Evolutionary conservation across 371 early-diverging fungal species (phyloP).

Genomic region (Phascolomyces articulosus): DNA sequence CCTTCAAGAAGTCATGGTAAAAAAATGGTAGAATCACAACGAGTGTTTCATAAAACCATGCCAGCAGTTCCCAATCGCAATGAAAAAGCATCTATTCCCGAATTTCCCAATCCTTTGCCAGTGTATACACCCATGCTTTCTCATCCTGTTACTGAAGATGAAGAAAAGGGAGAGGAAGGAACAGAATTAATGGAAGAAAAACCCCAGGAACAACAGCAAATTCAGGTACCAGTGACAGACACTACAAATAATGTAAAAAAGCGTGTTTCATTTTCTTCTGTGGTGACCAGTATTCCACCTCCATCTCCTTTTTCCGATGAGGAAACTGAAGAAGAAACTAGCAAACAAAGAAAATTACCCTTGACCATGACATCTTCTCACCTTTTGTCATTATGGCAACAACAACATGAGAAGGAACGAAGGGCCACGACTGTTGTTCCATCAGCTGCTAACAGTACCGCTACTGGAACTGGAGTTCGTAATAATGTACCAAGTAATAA

Average conservation of each 20-base stretch:
- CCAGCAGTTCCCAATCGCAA: constrained; percentile 7
- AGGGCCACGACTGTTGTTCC: background rate
- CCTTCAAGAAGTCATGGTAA: background rate
- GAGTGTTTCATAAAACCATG: background rate
- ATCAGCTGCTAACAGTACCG: background rate
- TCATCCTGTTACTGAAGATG: background rate
- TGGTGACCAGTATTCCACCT: constrained; percentile 8
- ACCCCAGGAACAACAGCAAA: background rate
- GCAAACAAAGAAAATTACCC: background rate
- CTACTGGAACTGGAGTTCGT: no score
- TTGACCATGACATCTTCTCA: constrained; percentile 3
- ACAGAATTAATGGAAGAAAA: no score
- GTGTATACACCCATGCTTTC: constrained; percentile 7
- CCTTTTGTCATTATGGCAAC: constrained; percentile 14
- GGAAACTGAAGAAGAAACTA: constrained; percentile 1
- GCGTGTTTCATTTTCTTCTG: constrained; percentile 13
- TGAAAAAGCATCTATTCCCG: background rate
- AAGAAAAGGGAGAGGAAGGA: background rate
- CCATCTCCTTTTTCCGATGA: constrained; percentile 8
- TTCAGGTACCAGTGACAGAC: background rate
- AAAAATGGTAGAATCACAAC: background rate
- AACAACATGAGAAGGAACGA: constrained; percentile 11
- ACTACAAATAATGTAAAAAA: background rate
- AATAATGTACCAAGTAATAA: no score
- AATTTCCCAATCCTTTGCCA: constrained; percentile 13